phyloP scores from a whole-genome alignment of 169 alveolate species.

The Plasmodium chabaudi region DNA sequence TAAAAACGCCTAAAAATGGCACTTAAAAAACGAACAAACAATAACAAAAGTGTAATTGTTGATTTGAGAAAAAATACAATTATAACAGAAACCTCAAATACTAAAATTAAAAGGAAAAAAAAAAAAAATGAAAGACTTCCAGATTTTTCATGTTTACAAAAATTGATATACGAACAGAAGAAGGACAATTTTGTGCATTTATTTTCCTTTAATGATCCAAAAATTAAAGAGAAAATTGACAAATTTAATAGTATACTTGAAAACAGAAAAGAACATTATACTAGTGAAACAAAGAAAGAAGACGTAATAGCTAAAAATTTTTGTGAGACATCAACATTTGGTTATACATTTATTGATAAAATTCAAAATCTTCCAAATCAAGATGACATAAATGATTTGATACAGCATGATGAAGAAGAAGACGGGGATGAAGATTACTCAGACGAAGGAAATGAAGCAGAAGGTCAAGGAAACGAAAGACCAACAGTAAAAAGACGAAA shows the following conservation, averaged over 20 bases:
- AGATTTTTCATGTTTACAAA: slow-evolving; percentile 68
- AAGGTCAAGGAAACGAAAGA: neutral
- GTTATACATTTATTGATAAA: slow-evolving; percentile 63
- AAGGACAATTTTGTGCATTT: slow-evolving; percentile 26
- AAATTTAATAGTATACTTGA: slow-evolving; percentile 62
- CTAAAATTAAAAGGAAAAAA: neutral
- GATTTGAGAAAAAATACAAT: neutral
- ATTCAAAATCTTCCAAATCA: slow-evolving; percentile 11
- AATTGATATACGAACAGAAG: slow-evolving; percentile 69
- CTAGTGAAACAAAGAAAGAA: slow-evolving; percentile 15
- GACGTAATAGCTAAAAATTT: slow-evolving; percentile 30
- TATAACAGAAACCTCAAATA: neutral
- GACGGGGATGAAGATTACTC: slow-evolving; percentile 4
- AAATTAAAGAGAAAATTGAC: slow-evolving; percentile 52
- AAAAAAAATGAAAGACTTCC: slow-evolving; percentile 9
- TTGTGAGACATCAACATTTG: slow-evolving; percentile 69
- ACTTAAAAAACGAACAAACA: neutral
- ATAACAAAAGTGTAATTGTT: neutral
- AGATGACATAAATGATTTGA: slow-evolving; percentile 57
- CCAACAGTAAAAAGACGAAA: neutral
- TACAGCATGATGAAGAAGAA: slow-evolving; percentile 62
- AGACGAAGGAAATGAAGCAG: neutral
- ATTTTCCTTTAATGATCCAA: slow-evolving; percentile 68
- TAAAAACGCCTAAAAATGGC: neutral
- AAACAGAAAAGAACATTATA: slow-evolving; percentile 36